These are phyloP conservation scores for Solanum piurae DNA, from an alignment of 257 asterid species.

Conservation along the genomic window DNA sequence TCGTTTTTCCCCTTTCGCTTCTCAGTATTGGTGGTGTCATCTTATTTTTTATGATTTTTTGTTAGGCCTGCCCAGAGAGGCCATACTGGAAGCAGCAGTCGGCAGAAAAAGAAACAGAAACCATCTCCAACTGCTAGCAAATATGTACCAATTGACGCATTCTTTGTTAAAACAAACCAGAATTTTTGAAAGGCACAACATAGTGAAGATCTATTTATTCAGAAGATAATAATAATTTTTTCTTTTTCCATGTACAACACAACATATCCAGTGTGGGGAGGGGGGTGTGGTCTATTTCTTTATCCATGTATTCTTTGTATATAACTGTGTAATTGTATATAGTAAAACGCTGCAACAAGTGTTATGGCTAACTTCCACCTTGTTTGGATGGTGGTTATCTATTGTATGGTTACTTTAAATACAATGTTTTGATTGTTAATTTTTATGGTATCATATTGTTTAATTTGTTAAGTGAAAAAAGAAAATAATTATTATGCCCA, in stretches of 20 bases:
- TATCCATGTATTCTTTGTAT: background rate
- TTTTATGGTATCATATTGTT: too few species aligned
- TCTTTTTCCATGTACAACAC: too few species aligned
- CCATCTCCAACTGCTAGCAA: constrained; percentile 35
- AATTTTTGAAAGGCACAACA: constrained; percentile 18
- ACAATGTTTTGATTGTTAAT: background rate
- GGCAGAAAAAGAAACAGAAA: constrained; percentile 59
- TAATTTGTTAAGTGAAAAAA: too few species aligned
- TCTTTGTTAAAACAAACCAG: constrained; percentile 50
- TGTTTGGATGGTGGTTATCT: background rate
- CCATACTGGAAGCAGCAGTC: constrained; percentile 13
- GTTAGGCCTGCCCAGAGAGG: constrained; percentile 38
- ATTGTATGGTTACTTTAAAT: background rate
- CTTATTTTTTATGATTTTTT: background rate
- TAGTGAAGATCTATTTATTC: background rate
- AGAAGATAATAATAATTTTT: background rate
- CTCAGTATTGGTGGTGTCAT: background rate
- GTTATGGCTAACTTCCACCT: background rate
- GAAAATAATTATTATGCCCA: too few species aligned
- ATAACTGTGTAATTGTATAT: background rate
- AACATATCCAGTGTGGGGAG: background rate
- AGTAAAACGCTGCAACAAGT: background rate
- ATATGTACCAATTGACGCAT: constrained; percentile 66
- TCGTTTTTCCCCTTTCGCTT: background rate
- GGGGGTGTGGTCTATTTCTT: background rate